phyloP scores from a whole-genome alignment of 2,329 filamentous ascomycete genomes.

The Fusarium virguliforme region DNA sequence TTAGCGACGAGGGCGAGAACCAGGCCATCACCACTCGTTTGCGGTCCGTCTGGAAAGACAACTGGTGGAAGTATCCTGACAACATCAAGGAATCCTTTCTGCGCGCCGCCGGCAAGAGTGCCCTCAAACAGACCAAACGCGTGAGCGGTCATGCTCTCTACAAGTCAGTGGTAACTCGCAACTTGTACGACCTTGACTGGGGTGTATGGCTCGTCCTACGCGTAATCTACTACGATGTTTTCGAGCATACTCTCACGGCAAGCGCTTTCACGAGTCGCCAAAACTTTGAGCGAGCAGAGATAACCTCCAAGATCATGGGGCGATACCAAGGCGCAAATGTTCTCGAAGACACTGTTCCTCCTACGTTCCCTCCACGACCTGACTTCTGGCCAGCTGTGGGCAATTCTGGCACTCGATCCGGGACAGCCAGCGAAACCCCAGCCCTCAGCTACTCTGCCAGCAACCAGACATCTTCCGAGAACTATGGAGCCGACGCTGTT shows the following conservation, averaged over 20 bases:
- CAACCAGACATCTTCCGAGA: background rate
- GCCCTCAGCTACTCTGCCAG: background rate
- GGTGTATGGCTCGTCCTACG: constrained; percentile 4
- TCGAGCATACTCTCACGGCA: background rate
- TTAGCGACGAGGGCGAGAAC: background rate
- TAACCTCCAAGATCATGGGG: background rate
- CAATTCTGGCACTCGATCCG: background rate
- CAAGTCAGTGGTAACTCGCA: background rate
- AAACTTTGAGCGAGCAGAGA: background rate
- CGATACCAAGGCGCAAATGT: background rate
- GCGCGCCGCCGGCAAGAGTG: background rate
- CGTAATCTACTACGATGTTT: background rate
- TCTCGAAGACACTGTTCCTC: background rate
- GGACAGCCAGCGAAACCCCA: background rate
- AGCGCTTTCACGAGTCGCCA: background rate
- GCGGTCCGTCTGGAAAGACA: background rate
- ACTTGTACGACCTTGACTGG: background rate
- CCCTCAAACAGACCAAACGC: background rate
- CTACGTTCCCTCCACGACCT: background rate
- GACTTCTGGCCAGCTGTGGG: background rate
- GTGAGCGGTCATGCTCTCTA: background rate
- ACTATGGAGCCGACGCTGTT: too few relatives aligned
- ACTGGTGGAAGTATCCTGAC: constrained; percentile 9
- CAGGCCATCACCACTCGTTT: background rate
- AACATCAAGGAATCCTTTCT: background rate